A percentile compares a stretch with the other conserved stretches of the same genome.
phyloP scores from a whole-genome alignment of 768 basidiomycete genomes.

The Trametopsis cervina region DNA sequence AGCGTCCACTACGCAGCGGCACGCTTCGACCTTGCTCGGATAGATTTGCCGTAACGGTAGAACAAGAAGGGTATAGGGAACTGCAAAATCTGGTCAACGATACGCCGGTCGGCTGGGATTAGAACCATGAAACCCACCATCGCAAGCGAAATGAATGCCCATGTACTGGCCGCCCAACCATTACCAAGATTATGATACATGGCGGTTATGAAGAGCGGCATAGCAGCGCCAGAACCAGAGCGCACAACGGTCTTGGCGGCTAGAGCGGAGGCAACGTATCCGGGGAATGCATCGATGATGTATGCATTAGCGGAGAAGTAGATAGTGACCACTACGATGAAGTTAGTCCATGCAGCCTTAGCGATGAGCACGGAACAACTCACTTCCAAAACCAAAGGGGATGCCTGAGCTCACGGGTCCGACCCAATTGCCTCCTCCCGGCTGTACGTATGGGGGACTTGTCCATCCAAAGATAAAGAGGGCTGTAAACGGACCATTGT shows the following conservation, averaged over 20 bases:
- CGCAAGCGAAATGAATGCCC: slow-evolving; percentile 30
- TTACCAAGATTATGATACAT: slow-evolving; percentile 35
- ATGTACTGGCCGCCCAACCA: slow-evolving; percentile 31
- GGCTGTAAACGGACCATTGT: slow-evolving; percentile 16
- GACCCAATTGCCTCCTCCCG: slow-evolving; percentile 31
- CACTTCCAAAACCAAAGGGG: slow-evolving; percentile 33
- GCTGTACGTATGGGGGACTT: slow-evolving; percentile 25
- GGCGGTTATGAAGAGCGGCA: slow-evolving; percentile 30
- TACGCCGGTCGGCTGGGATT: neutral
- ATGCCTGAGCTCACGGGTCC: slow-evolving; percentile 30
- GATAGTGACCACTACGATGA: slow-evolving; percentile 32
- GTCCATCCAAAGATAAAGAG: slow-evolving; percentile 40
- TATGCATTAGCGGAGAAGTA: slow-evolving; percentile 35
- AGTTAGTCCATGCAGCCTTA: too few relatives aligned
- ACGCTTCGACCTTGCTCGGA: slow-evolving; percentile 32
- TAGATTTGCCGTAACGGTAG: slow-evolving; percentile 31
- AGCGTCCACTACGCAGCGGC: slow-evolving; percentile 16
- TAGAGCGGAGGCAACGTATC: slow-evolving; percentile 32
- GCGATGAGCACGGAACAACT: too few relatives aligned
- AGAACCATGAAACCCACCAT: slow-evolving; percentile 14
- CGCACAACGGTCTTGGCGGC: slow-evolving; percentile 33
- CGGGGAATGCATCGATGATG: slow-evolving; percentile 33
- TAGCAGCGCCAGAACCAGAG: slow-evolving; percentile 28
- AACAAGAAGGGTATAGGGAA: slow-evolving; percentile 31
- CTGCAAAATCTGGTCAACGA: neutral